These are phyloP conservation scores for Aspergillus vadensis DNA, from an alignment of 2,329 filamentous ascomycete species.

Conservation along the genomic window DNA sequence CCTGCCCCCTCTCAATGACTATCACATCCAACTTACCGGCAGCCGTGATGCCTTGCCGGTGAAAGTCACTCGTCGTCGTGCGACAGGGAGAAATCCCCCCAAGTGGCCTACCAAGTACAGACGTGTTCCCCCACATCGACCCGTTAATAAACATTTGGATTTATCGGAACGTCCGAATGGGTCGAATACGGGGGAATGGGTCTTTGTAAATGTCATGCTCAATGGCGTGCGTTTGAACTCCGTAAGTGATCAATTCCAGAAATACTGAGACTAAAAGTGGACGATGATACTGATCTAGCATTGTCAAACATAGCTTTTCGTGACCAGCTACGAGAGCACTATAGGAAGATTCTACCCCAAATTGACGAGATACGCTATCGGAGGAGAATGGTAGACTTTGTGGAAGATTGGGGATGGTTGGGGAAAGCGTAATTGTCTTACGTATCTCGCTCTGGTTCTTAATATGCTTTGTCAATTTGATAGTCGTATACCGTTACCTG, in stretches of 20 bases:
- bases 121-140: not conserved
- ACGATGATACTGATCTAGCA: too few species aligned
- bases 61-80: not conserved
- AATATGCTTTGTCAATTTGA: too few species aligned
- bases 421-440: too few species aligned
- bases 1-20: not conserved
- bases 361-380: constrained; percentile 3
- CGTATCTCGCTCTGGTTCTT: too few species aligned
- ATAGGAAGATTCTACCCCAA: not conserved
- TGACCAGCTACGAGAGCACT: constrained; percentile 2
- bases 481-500: too few species aligned
- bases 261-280: too few species aligned
- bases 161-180: constrained; percentile 1
- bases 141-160: constrained; percentile 2
- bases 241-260: not conserved
- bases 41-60: not conserved
- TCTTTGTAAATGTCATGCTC: constrained; percentile 7
- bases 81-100: not conserved
- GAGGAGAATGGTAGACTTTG: constrained; percentile 1
- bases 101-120: too few species aligned
- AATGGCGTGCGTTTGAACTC: constrained; percentile 6
- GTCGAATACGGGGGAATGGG: not conserved
- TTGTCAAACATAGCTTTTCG: not conserved
- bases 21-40: constrained; percentile 1
- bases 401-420: not conserved